A percentile compares a stretch with the other conserved stretches of the same genome.
These are phyloP conservation scores for Phytophthora palmivora DNA, from an alignment of 352 stramenopile species.

Conservation along the genomic window DNA sequence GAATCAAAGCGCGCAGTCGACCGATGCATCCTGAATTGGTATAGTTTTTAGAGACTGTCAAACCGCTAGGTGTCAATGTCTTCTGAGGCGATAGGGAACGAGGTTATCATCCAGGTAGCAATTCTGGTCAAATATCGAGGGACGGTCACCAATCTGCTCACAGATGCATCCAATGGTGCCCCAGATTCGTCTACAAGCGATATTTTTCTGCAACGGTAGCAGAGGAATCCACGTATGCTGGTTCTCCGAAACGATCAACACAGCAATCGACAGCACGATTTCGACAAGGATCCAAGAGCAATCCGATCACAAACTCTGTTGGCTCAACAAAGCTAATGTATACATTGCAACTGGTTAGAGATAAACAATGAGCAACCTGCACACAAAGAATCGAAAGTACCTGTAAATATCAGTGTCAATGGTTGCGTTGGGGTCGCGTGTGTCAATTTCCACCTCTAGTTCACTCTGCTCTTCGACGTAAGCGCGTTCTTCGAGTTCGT, in stretches of 20 bases:
- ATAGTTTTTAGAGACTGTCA: slow-evolving; percentile 61
- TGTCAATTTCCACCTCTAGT: slow-evolving; percentile 49
- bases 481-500: slow-evolving; percentile 67
- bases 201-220: slow-evolving; percentile 53
- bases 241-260: slow-evolving; percentile 80
- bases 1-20: slow-evolving; percentile 52
- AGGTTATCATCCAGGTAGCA: slow-evolving; percentile 71
- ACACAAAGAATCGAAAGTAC: slow-evolving; percentile 27
- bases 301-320: slow-evolving; percentile 76
- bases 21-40: slow-evolving; percentile 63
- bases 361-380: neutral
- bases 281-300: slow-evolving; percentile 86
- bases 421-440: slow-evolving; percentile 41
- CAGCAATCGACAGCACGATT: slow-evolving; percentile 70
- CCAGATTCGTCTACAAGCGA: slow-evolving; percentile 76
- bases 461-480: slow-evolving; percentile 53
- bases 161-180: slow-evolving; percentile 53
- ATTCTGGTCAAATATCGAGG: slow-evolving; percentile 72
- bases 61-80: slow-evolving; percentile 43
- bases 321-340: slow-evolving; percentile 49
- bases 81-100: slow-evolving; percentile 64
- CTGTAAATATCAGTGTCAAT: slow-evolving; percentile 81
- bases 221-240: slow-evolving; percentile 45
- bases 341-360: neutral
- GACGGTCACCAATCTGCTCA: slow-evolving; percentile 77